Conservation (phyloP, 192 early-diverging fungal genomes). For the Coemansia sp. region DNA sequence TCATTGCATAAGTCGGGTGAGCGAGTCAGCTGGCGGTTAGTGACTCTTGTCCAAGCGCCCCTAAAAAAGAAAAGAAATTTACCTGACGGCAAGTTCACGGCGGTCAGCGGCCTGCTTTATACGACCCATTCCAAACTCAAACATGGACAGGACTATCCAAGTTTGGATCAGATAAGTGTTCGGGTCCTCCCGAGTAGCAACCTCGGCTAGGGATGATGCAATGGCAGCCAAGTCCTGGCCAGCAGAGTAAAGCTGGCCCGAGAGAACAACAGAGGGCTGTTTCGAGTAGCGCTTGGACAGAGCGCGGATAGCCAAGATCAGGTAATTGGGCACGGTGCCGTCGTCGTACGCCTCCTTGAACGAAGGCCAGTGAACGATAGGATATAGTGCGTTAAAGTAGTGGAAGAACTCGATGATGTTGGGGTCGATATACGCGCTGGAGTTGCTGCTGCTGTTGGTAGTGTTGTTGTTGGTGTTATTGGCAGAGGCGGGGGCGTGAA, state of each 20-base stretch:
- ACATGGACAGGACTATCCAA: conserved; percentile 52
- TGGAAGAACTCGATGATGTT: conserved; percentile 54
- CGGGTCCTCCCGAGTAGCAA: conserved; percentile 52
- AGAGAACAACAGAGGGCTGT: conserved; percentile 49
- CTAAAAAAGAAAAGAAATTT: conserved; percentile 9
- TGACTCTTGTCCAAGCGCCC: not conserved
- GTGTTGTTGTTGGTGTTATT: not conserved
- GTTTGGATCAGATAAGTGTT: conserved; percentile 55
- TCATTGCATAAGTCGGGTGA: too few species aligned
- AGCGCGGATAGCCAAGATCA: conserved; percentile 52
- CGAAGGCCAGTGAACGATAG: conserved; percentile 53
- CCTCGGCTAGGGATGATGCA: conserved; percentile 50
- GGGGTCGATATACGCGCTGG: conserved; percentile 35
- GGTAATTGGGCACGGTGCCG: conserved; percentile 53
- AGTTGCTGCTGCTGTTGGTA: conserved; percentile 1
- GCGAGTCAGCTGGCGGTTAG: too few species aligned
- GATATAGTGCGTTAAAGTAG: conserved; percentile 53
- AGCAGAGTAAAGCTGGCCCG: conserved; percentile 45
- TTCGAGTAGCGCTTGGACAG: conserved; percentile 54
- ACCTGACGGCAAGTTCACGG: conserved; percentile 52
- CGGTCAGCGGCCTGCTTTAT: conserved; percentile 49
- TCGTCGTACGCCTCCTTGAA: conserved; percentile 55
- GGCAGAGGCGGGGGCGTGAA: not conserved
- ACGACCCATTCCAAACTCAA: conserved; percentile 52
- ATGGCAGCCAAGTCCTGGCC: conserved; percentile 54